These are phyloP conservation scores for Meyerozyma sp. DNA, from an alignment of 1,139 yeast species.

Conservation along the genomic window DNA sequence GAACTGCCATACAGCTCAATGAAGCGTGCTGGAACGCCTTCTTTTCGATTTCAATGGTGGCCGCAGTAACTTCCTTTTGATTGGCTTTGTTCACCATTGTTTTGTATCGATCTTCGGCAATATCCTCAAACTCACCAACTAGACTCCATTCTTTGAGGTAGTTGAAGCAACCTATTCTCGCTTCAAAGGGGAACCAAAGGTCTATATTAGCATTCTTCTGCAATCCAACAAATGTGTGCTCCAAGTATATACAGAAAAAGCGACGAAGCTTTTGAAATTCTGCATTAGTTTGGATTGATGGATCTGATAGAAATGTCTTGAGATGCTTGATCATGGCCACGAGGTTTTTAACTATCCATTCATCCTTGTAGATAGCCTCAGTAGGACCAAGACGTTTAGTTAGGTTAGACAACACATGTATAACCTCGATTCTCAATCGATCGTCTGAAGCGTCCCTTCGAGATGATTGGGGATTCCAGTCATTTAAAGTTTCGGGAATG, in stretches of 20 bases:
- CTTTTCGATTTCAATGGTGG: constrained; percentile 80
- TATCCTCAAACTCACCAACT: constrained; percentile 52
- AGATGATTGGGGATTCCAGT: constrained; percentile 45
- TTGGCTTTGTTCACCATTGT: constrained; percentile 47
- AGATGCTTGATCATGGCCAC: constrained; percentile 62
- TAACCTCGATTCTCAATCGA: constrained; percentile 65
- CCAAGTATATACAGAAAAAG: constrained; percentile 74
- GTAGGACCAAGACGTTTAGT: constrained; percentile 61
- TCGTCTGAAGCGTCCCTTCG: constrained; percentile 37
- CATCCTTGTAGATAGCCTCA: constrained; percentile 53
- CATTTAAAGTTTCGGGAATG: constrained; percentile 56
- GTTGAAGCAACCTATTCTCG: constrained; percentile 76
- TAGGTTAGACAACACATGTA: constrained; percentile 67
- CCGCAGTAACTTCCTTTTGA: constrained; percentile 49
- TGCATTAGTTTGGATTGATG: constrained; percentile 59
- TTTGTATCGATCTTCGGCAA: constrained; percentile 64
- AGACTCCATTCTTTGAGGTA: constrained; percentile 86
- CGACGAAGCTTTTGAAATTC: constrained; percentile 74
- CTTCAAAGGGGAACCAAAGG: constrained; percentile 76
- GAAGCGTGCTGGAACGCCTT: constrained; percentile 68
- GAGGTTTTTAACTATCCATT: constrained; percentile 62
- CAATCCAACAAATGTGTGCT: constrained; percentile 57
- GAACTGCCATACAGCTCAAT: constrained; percentile 76
- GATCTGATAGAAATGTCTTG: constrained; percentile 55
- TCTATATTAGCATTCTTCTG: constrained; percentile 33